A percentile compares a stretch with the other conserved stretches of the same genome.
These are phyloP conservation scores for Plasmodium vivax DNA, from an alignment of 169 alveolate genomes.

Conservation along the genomic window DNA sequence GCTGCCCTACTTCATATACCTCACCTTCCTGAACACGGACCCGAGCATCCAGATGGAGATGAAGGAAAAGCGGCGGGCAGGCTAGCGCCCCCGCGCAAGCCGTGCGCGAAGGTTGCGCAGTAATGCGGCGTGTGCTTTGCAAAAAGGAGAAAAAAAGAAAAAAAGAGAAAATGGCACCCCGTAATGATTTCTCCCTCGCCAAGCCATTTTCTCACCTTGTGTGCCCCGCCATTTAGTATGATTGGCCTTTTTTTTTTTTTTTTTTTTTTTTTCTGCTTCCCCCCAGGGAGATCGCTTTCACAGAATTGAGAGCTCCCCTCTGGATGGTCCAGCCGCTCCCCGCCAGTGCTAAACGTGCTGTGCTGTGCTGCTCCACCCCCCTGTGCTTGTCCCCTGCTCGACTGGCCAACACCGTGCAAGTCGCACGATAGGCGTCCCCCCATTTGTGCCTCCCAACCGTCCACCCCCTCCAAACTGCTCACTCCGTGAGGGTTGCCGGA, in stretches of 20 bases:
- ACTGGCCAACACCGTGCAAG: neutral
- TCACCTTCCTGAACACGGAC: constrained; percentile 61
- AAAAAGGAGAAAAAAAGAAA: too few species aligned
- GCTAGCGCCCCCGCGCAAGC: neutral
- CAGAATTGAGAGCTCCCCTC: neutral
- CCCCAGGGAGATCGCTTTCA: neutral
- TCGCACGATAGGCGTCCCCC: neutral
- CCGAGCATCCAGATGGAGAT: constrained; percentile 41
- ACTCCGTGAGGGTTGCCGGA: neutral
- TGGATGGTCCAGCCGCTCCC: neutral
- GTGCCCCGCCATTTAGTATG: too few species aligned
- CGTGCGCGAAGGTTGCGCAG: neutral
- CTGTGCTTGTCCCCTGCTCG: neutral
- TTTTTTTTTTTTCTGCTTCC: neutral
- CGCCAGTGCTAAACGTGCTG: neutral
- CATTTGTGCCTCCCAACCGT: neutral
- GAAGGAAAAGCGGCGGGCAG: constrained; percentile 13
- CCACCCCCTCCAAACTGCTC: neutral
- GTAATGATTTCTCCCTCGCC: neutral
- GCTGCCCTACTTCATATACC: constrained; percentile 68
- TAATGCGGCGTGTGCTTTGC: neutral
- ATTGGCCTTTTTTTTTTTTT: too few species aligned
- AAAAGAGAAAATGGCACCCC: neutral
- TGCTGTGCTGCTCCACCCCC: neutral
- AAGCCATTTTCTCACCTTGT: neutral